Evolutionary conservation across 1,284 basidiomycete species (phyloP), one percentile per base, ranked within the genome.

Genomic region (Ceraceosorus bombacis): DNA sequence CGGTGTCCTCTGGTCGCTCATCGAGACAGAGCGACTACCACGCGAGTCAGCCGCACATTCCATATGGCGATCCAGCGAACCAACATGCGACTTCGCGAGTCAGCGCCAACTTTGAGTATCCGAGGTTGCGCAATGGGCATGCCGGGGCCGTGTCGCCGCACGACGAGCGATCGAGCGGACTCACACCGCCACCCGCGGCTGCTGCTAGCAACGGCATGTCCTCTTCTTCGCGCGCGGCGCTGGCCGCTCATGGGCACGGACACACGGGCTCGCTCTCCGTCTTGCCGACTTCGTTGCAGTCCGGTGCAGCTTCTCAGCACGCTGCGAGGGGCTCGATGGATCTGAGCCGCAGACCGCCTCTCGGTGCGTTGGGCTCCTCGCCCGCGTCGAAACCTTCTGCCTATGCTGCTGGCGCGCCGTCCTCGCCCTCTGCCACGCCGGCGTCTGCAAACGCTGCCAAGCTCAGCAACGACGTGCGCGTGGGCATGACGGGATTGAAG

Each of bases 401-500:
- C 27, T 27, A 27, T 27, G 1, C 27, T 27, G 27, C 27, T 27
- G 27, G 27, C 27, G 27, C 27, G 27, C 27, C 27, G 27, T 27
- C 27, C 1, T 27, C 27, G 27, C 65, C 68, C 36, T 63, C 65
- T 13, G 62, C 68, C 27, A 57, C 56, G 49, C 64, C 68, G 10
- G 62, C 65, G 5, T 65, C 68, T n/a, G 49, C 62, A 13, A 36
- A 40, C 10, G 54, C 57, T 0, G 15, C 57, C 13, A 51, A 50
- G 6, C 38, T 27, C 48, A 6, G 43, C 9, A 66, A 71, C 48
- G 66, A 70, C 59, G 64, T 69, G 56, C 67, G 71, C 53, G 67
- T 77, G 54, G 74, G 74, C 9, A 56, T 78, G 12, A 72, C 75
- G 0, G 76, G 76, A 0, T 60, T 78, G 41, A 71, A 71, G 65